Evolutionary conservation across 768 basidiomycete species (phyloP), one percentile per base, ranked within the genome.

Genomic region (Boletellus ananas): DNA sequence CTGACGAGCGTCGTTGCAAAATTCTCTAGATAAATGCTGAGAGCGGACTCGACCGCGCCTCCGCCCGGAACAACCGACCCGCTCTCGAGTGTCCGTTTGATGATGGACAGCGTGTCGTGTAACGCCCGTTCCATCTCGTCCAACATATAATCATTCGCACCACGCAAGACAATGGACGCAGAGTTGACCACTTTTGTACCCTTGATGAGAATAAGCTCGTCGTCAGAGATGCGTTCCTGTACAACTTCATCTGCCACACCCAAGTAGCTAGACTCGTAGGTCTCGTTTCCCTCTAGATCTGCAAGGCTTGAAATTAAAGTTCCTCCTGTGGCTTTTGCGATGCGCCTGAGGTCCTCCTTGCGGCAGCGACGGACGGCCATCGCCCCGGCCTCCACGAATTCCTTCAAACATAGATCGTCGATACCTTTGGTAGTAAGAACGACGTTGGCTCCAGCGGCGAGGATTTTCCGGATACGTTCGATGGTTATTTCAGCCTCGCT

Each of bases 51-150:
- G 11, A 97, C 94, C 6, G 96, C 94, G 49, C 95, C 96, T 46
- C 96, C 96, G 47, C 95, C 96, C 1, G 96, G 94, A 10, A 98
- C 94, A 21, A 98, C 94, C 29, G 87, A 71, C 9, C 95, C 96
- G 59, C 93, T 94, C 76, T 99, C 96, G 41, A 98, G 72, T 6
- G 96, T 98, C 50, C 95, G 82, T 75, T 99, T 99, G 74, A 97
- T 92, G 60, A 96, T 80, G 25, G 90, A 95, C 55, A 98, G 70
- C 2, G 90, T 89, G 67, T 99, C 96, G 65, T 99, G 95, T 59
- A 98, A 69, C 0, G 92, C 87, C 42, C 96, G 78, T 72, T 99
- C 96, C 96, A 98, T 99, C 77, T 99, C 96, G 67, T 99, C 96
- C 59, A 98, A 74, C 90, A 97, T 94, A 69, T 95, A 97, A 70